Conservation (phyloP, 192 early-diverging fungal genomes). For the Mortierella antarctica region DNA sequence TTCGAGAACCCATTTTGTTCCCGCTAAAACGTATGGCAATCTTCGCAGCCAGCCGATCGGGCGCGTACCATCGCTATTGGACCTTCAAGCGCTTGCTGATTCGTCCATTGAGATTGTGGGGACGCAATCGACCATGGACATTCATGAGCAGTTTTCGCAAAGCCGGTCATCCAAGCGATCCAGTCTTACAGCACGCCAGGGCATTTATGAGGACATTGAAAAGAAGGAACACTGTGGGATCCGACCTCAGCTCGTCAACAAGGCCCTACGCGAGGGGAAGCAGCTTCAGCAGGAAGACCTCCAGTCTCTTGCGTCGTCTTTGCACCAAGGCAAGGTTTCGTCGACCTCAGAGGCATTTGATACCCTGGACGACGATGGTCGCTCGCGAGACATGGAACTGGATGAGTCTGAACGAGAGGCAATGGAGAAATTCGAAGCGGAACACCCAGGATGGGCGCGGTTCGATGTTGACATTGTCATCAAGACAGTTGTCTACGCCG, state of each 20-base stretch:
- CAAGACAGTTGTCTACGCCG: conserved; percentile 68
- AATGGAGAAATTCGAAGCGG: conserved; percentile 47
- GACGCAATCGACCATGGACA: conserved; percentile 61
- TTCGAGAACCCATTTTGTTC: conserved; percentile 50
- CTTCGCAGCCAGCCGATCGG: conserved; percentile 46
- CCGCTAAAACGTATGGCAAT: conserved; percentile 50
- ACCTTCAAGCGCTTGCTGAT: conserved; percentile 39
- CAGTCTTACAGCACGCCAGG: not conserved
- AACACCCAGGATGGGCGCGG: conserved; percentile 52
- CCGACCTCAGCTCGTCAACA: conserved; percentile 18
- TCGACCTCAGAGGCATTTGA: not conserved
- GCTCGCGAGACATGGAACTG: conserved; percentile 6
- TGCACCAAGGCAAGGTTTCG: not conserved
- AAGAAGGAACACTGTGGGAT: conserved; percentile 38
- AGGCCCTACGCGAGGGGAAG: conserved; percentile 10
- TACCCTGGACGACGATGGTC: conserved; percentile 7
- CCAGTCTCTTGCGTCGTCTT: not conserved
- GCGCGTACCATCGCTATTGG: conserved; percentile 44
- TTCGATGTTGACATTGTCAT: conserved; percentile 70
- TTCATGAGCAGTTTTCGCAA: conserved; percentile 59
- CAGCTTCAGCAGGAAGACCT: not conserved
- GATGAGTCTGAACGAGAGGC: conserved; percentile 40
- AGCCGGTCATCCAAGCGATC: conserved; percentile 26
- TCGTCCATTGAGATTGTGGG: conserved; percentile 60
- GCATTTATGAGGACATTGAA: conserved; percentile 13